Conservation (phyloP, 176 grass and related monocot genomes). For the Eragrostis curvula region DNA sequence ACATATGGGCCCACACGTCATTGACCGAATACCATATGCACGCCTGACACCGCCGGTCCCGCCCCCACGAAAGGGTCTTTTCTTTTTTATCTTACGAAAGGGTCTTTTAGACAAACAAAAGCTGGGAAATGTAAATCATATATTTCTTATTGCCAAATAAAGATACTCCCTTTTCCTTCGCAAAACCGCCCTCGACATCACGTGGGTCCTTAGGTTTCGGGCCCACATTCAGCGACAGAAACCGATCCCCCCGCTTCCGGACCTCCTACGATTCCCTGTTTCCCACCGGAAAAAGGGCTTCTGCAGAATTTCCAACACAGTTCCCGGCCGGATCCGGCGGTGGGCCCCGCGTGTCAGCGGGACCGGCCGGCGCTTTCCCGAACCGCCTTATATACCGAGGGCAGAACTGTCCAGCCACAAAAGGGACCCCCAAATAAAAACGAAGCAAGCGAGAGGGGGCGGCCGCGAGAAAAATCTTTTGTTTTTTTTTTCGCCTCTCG, state of each 20-base stretch:
- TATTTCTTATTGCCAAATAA: no score
- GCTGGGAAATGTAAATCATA: no score
- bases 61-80: no score
- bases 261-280: neutral
- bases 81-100: no score
- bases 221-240: neutral
- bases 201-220: neutral
- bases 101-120: no score
- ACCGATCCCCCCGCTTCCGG: no score
- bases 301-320: neutral
- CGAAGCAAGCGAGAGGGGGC: neutral
- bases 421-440: neutral
- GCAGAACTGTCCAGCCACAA: slow-evolving; percentile 3
- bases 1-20: no score
- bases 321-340: neutral
- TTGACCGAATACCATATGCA: no score
- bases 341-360: neutral
- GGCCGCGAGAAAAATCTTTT: neutral
- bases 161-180: no score
- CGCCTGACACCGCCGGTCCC: no score
- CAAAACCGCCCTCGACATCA: neutral
- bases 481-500: neutral
- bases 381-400: slow-evolving; percentile 1
- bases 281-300: neutral
- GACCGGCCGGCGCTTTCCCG: neutral